Conservation (phyloP, 225 moss, liverwort and hornwort genomes). For the Pleurozium schreberi region DNA sequence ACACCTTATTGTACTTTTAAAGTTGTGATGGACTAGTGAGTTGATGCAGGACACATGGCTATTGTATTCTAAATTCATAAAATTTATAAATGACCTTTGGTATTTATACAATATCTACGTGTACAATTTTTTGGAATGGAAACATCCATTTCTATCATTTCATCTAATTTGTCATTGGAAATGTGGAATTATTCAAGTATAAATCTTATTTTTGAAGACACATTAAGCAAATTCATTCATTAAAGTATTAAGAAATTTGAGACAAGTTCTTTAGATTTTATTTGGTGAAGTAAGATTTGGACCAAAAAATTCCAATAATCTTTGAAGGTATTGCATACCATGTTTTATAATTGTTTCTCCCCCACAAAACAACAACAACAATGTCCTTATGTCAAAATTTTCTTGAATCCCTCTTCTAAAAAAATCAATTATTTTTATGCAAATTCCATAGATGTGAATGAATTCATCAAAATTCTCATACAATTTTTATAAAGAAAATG, state of each 20-base stretch:
- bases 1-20: neutral
- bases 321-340: fast-evolving
- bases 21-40: neutral
- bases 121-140: neutral
- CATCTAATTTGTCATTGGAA: fast-evolving
- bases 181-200: neutral
- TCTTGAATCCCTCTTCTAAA: fast-evolving
- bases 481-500: no score
- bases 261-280: neutral
- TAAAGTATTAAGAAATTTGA: neutral
- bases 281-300: neutral
- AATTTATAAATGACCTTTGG: no score
- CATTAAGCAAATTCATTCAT: neutral
- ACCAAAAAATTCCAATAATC: no score
- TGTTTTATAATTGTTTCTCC: neutral
- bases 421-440: neutral
- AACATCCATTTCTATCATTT: neutral
- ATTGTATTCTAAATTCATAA: neutral
- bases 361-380: fast-evolving
- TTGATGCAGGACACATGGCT: neutral
- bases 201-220: neutral
- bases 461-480: neutral
- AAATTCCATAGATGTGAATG: neutral
- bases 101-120: neutral
- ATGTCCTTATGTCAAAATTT: neutral